Base-by-base conservation (phyloP, 306 rosid species). In the Trifolium fragiferum region DNA sequence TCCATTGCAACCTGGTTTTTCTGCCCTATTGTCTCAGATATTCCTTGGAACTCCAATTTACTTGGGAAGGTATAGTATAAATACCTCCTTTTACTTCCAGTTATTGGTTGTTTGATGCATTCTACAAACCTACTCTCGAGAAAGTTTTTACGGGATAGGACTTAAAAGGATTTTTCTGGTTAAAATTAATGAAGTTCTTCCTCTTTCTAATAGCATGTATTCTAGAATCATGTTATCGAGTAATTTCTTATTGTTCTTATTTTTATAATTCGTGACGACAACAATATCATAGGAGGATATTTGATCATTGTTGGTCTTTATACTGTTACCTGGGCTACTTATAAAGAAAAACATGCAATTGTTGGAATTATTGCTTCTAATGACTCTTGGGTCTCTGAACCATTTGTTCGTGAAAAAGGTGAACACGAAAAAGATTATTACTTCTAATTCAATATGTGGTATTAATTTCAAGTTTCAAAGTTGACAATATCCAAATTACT, bases 31-130 rank as follows among this genome's bases (percentile, higher is more conserved):
- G 59, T 91, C 98, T 69, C 89, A 82, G 77, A 76, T 94, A 68
- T 91, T 94, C 81, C 90, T 94, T 32, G 98, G 98, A 80, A 94
- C 88, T 71, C 87, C 96, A 75, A 74, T 94, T 60, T 91, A 90
- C 75, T 77, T 88, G 79, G 98, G 98, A 86, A 93, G 98, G 98
- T 93, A 80, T 58, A 55, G 58, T 7, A 16, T 4, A 30, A 30
- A 30, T 30, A 30, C 33, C 82, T 82, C 73, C 63, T 23, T 25
- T 57, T 57, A 65, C 78, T 79, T 76, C 65, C 46, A 16, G 18
- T 64, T 72, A 47, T 55, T 74, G 70, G 61, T 51, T 30, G 33
- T 30, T 30, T 4, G 33, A 4, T 30, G 33, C 33, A 30, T 30
- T 30, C n/a, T n/a, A n/a, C n/a, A n/a, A n/a, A n/a, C n/a, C n/a